A percentile compares a stretch with the other conserved stretches of the same genome.
Evolutionary conservation across 306 rosid genomes (phyloP).

Genomic region (Ormosia emarginata): DNA sequence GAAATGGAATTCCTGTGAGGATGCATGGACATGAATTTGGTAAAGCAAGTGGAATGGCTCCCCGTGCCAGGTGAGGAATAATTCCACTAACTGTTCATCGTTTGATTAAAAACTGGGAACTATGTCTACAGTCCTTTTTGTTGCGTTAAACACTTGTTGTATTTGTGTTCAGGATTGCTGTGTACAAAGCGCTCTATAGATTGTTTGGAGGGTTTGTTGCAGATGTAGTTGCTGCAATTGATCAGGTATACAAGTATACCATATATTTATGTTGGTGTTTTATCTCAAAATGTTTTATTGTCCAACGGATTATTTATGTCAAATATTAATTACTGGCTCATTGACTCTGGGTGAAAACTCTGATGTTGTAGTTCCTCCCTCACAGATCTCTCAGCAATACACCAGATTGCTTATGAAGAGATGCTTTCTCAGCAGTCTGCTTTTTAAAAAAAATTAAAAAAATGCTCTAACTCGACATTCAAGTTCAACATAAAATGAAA

Average conservation of each 20-base stretch:
- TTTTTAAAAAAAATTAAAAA: background rate
- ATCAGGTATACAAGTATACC: conserved; percentile 59
- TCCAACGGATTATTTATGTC: background rate
- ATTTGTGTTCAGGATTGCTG: conserved; percentile 81
- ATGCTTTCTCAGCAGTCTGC: background rate
- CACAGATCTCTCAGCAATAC: background rate
- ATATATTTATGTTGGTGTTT: background rate
- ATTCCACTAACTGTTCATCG: background rate
- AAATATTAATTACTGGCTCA: background rate
- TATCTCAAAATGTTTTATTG: background rate
- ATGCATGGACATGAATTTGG: conserved; percentile 95
- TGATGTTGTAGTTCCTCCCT: background rate
- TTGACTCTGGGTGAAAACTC: background rate
- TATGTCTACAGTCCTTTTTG: background rate
- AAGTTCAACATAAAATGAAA: conserved; percentile 3
- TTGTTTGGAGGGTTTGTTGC: conserved; percentile 96
- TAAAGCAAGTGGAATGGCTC: conserved; percentile 99
- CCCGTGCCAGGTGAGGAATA: conserved; percentile 91
- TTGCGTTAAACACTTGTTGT: conserved; percentile 11
- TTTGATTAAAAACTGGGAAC: conserved; percentile 22
- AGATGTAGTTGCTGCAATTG: conserved; percentile 97
- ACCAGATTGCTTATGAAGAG: background rate
- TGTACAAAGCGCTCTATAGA: conserved; percentile 95
- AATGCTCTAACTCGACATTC: background rate
- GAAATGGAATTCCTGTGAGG: conserved; percentile 95